phyloP scores from a whole-genome alignment of 1,284 basidiomycete genomes.

The Heterobasidion parviporum region DNA sequence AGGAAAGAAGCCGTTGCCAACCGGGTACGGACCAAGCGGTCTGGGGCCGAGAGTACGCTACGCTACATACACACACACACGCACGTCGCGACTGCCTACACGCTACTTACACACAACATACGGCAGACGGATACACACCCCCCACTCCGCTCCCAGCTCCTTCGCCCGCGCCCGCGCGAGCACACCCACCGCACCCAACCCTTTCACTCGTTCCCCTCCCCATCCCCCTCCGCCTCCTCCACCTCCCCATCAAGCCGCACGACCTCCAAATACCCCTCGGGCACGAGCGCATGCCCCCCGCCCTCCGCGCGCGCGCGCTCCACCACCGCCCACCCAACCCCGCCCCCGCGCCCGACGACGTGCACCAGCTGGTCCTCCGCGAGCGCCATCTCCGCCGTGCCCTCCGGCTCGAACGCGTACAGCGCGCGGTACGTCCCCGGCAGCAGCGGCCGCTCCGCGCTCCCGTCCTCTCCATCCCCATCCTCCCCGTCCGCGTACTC shows the following conservation, averaged over 20 bases:
- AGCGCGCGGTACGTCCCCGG: slow-evolving; percentile 67
- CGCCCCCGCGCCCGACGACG: slow-evolving; percentile 63
- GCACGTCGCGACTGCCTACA: too few species aligned
- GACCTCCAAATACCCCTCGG: slow-evolving; percentile 57
- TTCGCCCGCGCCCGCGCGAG: too few species aligned
- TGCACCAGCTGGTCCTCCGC: slow-evolving; percentile 63
- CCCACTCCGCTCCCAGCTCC: too few species aligned
- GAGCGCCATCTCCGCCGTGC: slow-evolving; percentile 67
- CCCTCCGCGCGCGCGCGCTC: slow-evolving; percentile 22
- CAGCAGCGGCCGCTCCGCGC: slow-evolving; percentile 22
- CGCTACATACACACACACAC: too few species aligned
- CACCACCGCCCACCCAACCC: slow-evolving; percentile 70
- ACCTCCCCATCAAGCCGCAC: slow-evolving; percentile 18
- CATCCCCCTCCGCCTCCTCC: slow-evolving; percentile 3
- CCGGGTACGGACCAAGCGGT: too few species aligned
- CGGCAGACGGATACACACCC: too few species aligned
- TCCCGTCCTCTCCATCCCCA: slow-evolving; percentile 8
- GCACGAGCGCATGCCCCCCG: slow-evolving; percentile 49
- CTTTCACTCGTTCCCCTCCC: not conserved
- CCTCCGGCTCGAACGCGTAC: slow-evolving; percentile 66
- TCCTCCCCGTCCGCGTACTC: slow-evolving; percentile 4
- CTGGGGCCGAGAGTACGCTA: too few species aligned
- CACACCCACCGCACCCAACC: not conserved
- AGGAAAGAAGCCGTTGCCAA: too few species aligned
- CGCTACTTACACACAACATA: too few species aligned